Evolutionary conservation across 805 yeast genomes (phyloP).

Genomic region (Naumovozyma baii): DNA sequence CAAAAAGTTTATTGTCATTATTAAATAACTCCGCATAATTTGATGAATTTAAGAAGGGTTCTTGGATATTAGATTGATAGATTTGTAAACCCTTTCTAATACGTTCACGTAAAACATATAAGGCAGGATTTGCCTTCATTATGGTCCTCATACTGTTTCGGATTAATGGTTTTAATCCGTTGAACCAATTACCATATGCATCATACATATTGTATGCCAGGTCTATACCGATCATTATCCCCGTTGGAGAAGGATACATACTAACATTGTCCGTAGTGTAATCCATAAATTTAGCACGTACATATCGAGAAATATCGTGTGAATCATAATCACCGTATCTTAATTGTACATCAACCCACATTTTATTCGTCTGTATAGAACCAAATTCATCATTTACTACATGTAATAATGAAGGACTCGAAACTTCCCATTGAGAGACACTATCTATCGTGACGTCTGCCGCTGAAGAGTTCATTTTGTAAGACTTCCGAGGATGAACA

Average conservation of each 20-base stretch:
- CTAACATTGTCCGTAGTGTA: conserved; percentile 82
- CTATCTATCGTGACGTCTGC: conserved; percentile 81
- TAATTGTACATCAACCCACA: conserved; percentile 92
- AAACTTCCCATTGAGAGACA: conserved; percentile 71
- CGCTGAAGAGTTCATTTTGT: conserved; percentile 90
- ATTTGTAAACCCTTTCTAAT: conserved; percentile 88
- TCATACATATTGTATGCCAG: conserved; percentile 93
- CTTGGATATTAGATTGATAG: conserved; percentile 89
- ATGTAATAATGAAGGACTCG: conserved; percentile 69
- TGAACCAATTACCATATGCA: conserved; percentile 96
- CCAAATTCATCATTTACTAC: conserved; percentile 59
- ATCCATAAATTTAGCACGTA: conserved; percentile 85
- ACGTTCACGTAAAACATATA: conserved; percentile 85
- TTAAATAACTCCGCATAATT: conserved; percentile 87
- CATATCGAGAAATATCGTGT: conserved; percentile 89
- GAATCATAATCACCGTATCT: conserved; percentile 97
- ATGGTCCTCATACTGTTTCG: conserved; percentile 89
- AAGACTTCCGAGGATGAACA: conserved; percentile 94
- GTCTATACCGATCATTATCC: conserved; percentile 83
- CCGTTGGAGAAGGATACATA: conserved; percentile 87
- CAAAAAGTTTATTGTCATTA: conserved; percentile 71
- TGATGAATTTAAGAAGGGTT: conserved; percentile 77
- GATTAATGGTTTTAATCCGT: conserved; percentile 81
- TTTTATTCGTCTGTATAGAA: conserved; percentile 52
- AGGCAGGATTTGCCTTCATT: conserved; percentile 90